Conservation (phyloP, 768 basidiomycete species). For the Trametes coccinea region DNA sequence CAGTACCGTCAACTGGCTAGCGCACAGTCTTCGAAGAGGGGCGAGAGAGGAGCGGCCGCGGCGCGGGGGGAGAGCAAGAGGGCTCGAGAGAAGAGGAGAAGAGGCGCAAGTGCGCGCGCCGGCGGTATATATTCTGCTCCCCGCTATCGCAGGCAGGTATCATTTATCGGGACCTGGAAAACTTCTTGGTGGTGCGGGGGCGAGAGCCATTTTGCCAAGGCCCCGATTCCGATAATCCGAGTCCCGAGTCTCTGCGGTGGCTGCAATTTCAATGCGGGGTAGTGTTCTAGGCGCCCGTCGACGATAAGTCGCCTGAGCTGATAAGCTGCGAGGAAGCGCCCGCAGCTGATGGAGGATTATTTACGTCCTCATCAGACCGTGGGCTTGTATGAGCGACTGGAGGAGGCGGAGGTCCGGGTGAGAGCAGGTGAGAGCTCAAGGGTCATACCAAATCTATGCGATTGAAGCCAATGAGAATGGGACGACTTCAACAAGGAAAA, state of each 20-base stretch:
- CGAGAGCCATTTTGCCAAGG: slow-evolving; percentile 1
- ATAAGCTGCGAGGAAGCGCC: slow-evolving; percentile 13
- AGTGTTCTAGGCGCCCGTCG: not conserved
- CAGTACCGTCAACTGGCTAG: not conserved
- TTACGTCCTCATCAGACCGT: not conserved
- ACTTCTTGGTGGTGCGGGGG: slow-evolving; percentile 1
- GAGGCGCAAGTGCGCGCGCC: not conserved
- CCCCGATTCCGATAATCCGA: not conserved
- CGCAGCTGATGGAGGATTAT: not conserved
- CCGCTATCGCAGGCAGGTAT: not conserved
- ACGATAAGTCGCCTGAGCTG: slow-evolving; percentile 15
- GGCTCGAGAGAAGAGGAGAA: slow-evolving; percentile 3
- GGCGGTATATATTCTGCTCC: slow-evolving; percentile 6
- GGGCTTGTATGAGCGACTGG: too few species aligned
- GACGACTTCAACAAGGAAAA: too few species aligned
- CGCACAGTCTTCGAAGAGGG: not conserved
- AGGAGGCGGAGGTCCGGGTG: too few species aligned
- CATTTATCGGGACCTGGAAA: slow-evolving; percentile 7
- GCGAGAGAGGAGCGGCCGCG: not conserved
- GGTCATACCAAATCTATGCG: too few species aligned
- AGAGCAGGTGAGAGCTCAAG: too few species aligned
- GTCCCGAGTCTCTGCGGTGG: not conserved
- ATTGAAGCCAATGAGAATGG: too few species aligned
- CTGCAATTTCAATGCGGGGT: not conserved
- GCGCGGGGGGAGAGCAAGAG: slow-evolving; percentile 2